phyloP scores from a whole-genome alignment of 768 basidiomycete species.

The Asterophora parasitica region DNA sequence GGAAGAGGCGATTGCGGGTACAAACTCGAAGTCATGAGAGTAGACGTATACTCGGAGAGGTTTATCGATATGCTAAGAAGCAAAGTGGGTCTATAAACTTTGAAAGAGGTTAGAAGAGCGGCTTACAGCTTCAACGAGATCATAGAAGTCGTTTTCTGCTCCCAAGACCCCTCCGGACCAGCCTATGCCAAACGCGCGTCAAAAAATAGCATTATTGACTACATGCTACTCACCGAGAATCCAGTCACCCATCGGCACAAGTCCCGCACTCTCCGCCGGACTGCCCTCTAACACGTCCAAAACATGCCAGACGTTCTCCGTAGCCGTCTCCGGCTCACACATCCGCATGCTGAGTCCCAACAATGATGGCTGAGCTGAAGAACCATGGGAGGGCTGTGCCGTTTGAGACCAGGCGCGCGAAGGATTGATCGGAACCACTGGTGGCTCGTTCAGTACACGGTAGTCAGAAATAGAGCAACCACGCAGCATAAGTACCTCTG shows the following conservation, averaged over 20 bases:
- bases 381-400: slow-evolving; percentile 26
- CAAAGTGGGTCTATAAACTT: slow-evolving; percentile 1
- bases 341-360: slow-evolving; percentile 91
- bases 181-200: slow-evolving; percentile 65
- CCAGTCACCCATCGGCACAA: slow-evolving; percentile 82
- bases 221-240: slow-evolving; percentile 31
- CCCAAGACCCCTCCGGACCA: slow-evolving; percentile 93
- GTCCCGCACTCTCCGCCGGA: slow-evolving; percentile 92
- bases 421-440: slow-evolving; percentile 82
- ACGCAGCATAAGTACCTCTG: slow-evolving; percentile 49
- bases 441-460: slow-evolving; percentile 5
- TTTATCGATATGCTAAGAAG: slow-evolving; percentile 83
- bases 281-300: slow-evolving; percentile 94
- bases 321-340: slow-evolving; percentile 83
- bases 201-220: slow-evolving; percentile 10
- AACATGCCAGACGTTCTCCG: slow-evolving; percentile 98
- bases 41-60: slow-evolving; percentile 94
- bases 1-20: slow-evolving; percentile 14
- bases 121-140: slow-evolving; percentile 87
- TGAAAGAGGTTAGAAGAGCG: not conserved
- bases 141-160: slow-evolving; percentile 94
- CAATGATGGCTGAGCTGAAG: slow-evolving; percentile 72
- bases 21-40: slow-evolving; percentile 94
- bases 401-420: slow-evolving; percentile 78
- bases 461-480: slow-evolving; percentile 1